Base-by-base conservation (phyloP, 192 early-diverging fungal genomes). In the Coemansia sp. region DNA sequence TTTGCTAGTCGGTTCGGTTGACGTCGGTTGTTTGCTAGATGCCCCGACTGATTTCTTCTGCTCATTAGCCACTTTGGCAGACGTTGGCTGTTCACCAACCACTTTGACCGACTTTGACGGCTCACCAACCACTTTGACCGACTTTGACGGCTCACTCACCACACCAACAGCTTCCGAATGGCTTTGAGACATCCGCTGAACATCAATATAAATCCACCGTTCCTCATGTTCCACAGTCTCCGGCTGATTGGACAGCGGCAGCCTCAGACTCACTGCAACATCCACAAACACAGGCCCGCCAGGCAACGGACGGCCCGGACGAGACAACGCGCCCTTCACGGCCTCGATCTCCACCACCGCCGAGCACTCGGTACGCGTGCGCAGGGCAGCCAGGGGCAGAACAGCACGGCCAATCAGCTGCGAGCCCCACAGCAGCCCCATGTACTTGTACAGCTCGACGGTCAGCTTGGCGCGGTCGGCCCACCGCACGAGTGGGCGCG, bases 381-480 rank as follows among this genome's bases (percentile, higher is more conserved):
- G 77, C 57, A 79, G 61, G 0, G 23, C 71, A 45, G 71, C 60
- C 29, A 79, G 71, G 64, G 77, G 77, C 64, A 80, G n/a, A 29
- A 62, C 54, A 3, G 64, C 77, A 12, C 71, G 35, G 23, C 71
- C 77, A 52, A 80, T 56, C n/a, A 80, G 71, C 68, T 70, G 77
- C 39, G 77, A 74, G 22, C 77, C 77, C 77, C 77, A 80, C 7
- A 80, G 51, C 19, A 80, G 53, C 29, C 77, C 77, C 62, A 57
- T 54, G 59, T 80, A 80, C 64, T 74, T 73, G 71, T 80, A 66
- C 35, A 80, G 70, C 61, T 80, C 77, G 22, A 80, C 48, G 8
- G 38, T 48, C 19, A 80, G 68, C 57, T 57, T 65, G 29, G 71
- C 77, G 53, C 77, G 63, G 31, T 80, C 77, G 43, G 65, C 61